A percentile compares a stretch with the other conserved stretches of the same genome.
These are phyloP conservation scores for Diaporthe citrichinensis DNA, from an alignment of 2,329 filamentous ascomycete species.

Conservation along the genomic window DNA sequence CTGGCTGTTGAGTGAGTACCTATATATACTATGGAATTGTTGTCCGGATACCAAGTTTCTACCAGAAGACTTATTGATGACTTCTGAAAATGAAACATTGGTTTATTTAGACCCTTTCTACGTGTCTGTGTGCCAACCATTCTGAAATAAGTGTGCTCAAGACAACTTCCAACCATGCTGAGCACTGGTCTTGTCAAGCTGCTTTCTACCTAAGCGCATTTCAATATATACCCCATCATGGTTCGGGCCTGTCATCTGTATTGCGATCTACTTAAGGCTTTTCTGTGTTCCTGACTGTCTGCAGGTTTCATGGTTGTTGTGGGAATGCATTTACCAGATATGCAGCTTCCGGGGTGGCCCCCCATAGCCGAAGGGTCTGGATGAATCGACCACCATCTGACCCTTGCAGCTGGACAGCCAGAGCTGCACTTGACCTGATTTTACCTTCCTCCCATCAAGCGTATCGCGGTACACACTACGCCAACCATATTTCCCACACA, in stretches of 20 bases:
- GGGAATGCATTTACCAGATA: not conserved
- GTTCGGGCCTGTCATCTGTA: too few relatives aligned
- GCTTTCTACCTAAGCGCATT: not conserved
- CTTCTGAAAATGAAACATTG: not conserved
- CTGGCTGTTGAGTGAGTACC: not conserved
- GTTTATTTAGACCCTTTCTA: not conserved
- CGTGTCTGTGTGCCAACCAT: not conserved
- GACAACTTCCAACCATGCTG: not conserved
- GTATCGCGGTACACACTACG: not conserved
- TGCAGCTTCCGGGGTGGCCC: not conserved
- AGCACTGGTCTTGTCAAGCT: too few relatives aligned
- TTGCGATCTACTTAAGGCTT: not conserved
- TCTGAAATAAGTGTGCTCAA: not conserved
- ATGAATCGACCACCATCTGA: conserved; percentile 1
- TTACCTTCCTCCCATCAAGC: not conserved
- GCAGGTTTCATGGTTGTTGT: not conserved
- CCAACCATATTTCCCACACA: not conserved
- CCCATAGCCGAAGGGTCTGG: conserved; percentile 12
- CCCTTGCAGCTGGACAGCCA: not conserved
- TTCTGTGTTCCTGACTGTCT: not conserved
- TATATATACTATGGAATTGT: not conserved
- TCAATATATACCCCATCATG: not conserved
- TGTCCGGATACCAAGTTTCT: not conserved
- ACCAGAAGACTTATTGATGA: fast-evolving
- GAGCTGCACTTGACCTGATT: not conserved